Percentiles rank a stretch among this genome's conserved stretches.
phyloP scores from a whole-genome alignment of 75 land plant species.

The Pinus tabuliformis region DNA sequence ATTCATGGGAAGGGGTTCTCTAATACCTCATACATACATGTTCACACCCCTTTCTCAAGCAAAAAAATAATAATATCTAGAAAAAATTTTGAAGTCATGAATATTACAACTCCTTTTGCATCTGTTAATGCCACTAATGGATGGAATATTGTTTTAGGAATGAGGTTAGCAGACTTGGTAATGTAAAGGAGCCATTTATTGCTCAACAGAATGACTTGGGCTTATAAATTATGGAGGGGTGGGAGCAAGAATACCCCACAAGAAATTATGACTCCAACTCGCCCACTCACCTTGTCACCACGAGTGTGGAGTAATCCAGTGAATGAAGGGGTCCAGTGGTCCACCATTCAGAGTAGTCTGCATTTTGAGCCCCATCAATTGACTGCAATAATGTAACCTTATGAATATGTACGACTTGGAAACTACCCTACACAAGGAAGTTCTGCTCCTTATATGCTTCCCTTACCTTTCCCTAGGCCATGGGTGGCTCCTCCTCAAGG shows the following conservation, averaged over 20 bases:
- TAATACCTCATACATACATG: slow-evolving; percentile 27
- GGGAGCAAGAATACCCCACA: slow-evolving; percentile 10
- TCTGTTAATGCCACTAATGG: not conserved
- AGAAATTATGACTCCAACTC: slow-evolving; percentile 19
- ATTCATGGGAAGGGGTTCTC: slow-evolving; percentile 30
- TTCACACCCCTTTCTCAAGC: slow-evolving; percentile 33
- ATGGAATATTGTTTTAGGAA: not conserved
- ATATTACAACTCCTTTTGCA: not conserved
- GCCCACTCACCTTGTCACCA: slow-evolving; percentile 30
- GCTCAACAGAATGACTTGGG: slow-evolving; percentile 17
- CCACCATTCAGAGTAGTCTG: slow-evolving; percentile 18
- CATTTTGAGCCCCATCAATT: slow-evolving; percentile 28
- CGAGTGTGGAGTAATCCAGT: slow-evolving; percentile 45
- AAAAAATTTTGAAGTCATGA: not conserved
- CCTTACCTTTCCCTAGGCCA: slow-evolving; percentile 30
- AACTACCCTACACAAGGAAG: slow-evolving; percentile 20
- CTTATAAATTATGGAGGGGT: slow-evolving; percentile 18
- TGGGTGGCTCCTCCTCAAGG: slow-evolving; percentile 34
- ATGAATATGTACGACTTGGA: slow-evolving; percentile 36
- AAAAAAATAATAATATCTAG: not conserved
- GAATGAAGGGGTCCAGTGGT: slow-evolving; percentile 25
- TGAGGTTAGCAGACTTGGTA: slow-evolving; percentile 4
- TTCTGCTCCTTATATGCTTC: slow-evolving; percentile 38
- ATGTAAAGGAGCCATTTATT: slow-evolving; percentile 13
- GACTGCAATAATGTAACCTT: slow-evolving; percentile 38